These are phyloP conservation scores for Rhynchosporium graminicola DNA, from an alignment of 2,329 filamentous ascomycete genomes.

Conservation along the genomic window DNA sequence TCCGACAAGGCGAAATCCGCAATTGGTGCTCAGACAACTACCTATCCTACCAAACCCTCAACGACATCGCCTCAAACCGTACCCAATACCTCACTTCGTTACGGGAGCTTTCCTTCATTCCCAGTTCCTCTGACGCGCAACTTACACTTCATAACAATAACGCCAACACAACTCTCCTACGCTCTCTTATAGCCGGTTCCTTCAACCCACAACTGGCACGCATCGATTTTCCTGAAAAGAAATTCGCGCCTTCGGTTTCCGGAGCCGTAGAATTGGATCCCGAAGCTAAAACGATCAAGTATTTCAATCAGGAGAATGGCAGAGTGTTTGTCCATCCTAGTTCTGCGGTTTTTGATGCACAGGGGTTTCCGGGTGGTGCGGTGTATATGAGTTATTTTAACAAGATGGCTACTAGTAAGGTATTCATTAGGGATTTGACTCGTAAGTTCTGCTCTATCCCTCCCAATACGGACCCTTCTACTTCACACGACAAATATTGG, in stretches of 20 bases:
- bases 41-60: slow-evolving; percentile 78
- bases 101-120: slow-evolving; percentile 80
- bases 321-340: slow-evolving; percentile 92
- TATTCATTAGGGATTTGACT: slow-evolving; percentile 61
- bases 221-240: slow-evolving; percentile 93
- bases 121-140: slow-evolving; percentile 39
- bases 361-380: slow-evolving; percentile 73
- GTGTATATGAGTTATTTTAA: slow-evolving; percentile 87
- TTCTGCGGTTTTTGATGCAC: slow-evolving; percentile 81
- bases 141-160: slow-evolving; percentile 50
- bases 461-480: background rate
- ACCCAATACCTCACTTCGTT: slow-evolving; percentile 84
- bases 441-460: background rate
- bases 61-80: slow-evolving; percentile 84
- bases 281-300: slow-evolving; percentile 88
- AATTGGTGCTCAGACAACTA: slow-evolving; percentile 85
- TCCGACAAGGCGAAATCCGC: slow-evolving; percentile 64
- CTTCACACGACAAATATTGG: background rate
- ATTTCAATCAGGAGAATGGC: slow-evolving; percentile 82
- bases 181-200: slow-evolving; percentile 47
- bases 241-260: slow-evolving; percentile 83
- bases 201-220: slow-evolving; percentile 80
- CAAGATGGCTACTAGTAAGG: slow-evolving; percentile 88
- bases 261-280: slow-evolving; percentile 92
- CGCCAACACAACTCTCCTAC: slow-evolving; percentile 42